Percentiles rank a stretch among this genome's conserved stretches.
Evolutionary conservation across 2,329 filamentous ascomycete species (phyloP).

Genomic region (Aspergillus nomiae): DNA sequence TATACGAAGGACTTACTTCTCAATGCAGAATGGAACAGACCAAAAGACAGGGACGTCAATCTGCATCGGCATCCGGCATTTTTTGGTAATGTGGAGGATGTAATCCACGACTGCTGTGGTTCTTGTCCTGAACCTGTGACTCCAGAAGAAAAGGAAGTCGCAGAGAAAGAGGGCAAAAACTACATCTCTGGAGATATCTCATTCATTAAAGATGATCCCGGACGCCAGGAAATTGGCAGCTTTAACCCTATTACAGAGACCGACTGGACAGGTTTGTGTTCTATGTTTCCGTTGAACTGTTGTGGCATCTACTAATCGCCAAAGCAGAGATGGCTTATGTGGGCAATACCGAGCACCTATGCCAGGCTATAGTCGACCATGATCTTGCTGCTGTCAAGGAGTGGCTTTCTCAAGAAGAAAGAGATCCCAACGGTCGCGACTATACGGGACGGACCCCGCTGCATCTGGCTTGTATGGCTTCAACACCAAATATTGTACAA

Average conservation of each 20-base stretch:
- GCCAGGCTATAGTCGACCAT: constrained; percentile 76
- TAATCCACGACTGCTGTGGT: constrained; percentile 80
- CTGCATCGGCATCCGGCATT: constrained; percentile 85
- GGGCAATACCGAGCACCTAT: constrained; percentile 74
- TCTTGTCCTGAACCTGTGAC: constrained; percentile 71
- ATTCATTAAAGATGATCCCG: constrained; percentile 80
- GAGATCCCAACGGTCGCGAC: constrained; percentile 73
- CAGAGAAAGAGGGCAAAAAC: constrained; percentile 71
- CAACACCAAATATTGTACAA: constrained; percentile 70
- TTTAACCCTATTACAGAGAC: constrained; percentile 81
- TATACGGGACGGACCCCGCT: constrained; percentile 78
- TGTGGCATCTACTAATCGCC: not conserved
- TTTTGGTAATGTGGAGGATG: constrained; percentile 73
- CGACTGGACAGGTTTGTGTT: constrained; percentile 67
- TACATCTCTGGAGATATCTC: constrained; percentile 73
- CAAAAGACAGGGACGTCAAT: constrained; percentile 72
- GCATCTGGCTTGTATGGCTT: constrained; percentile 72
- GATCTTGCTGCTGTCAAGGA: constrained; percentile 70
- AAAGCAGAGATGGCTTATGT: constrained; percentile 79
- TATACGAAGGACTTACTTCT: constrained; percentile 80
- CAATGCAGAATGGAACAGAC: constrained; percentile 84
- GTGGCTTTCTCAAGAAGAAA: constrained; percentile 69
- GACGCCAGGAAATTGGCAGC: constrained; percentile 69
- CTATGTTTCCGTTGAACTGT: not conserved
- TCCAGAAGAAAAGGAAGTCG: constrained; percentile 69